These are phyloP conservation scores for Stephania yunnanensis DNA, from an alignment of 164 flowering plant genomes.

Conservation along the genomic window DNA sequence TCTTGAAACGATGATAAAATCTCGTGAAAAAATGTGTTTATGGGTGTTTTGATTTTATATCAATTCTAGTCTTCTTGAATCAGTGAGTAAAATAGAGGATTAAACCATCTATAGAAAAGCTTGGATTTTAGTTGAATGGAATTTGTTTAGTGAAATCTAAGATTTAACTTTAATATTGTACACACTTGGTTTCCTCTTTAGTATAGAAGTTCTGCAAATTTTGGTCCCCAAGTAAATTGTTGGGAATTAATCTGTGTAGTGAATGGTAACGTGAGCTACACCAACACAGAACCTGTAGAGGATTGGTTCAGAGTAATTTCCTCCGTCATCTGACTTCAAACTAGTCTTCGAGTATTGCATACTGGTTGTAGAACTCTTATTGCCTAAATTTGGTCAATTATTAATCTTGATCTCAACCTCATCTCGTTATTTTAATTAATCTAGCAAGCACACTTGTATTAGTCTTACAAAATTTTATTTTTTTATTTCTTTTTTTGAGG, in stretches of 20 bases:
- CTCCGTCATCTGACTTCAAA: too few relatives aligned
- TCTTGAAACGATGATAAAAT: slow-evolving; percentile 4
- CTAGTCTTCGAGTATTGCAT: too few relatives aligned
- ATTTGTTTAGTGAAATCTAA: not conserved
- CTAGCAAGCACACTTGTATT: too few relatives aligned
- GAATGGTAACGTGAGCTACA: too few relatives aligned
- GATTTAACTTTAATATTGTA: not conserved
- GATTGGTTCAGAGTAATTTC: too few relatives aligned
- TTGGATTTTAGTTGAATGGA: not conserved
- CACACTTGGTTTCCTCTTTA: not conserved
- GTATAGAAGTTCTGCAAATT: not conserved
- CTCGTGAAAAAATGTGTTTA: not conserved
- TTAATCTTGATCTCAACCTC: too few relatives aligned
- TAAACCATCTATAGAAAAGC: not conserved
- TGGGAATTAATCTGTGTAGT: not conserved
- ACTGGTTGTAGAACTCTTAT: too few relatives aligned
- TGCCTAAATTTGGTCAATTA: too few relatives aligned
- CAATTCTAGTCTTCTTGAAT: not conserved
- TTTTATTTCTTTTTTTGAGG: too few relatives aligned
- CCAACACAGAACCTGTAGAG: too few relatives aligned
- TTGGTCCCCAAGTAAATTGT: not conserved
- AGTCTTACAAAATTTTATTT: too few relatives aligned
- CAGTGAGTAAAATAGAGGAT: not conserved
- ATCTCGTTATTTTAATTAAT: too few relatives aligned
- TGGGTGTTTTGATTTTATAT: not conserved